These are phyloP conservation scores for Leucocoprinus birnbaumii DNA, from an alignment of 768 basidiomycete species.

Conservation along the genomic window DNA sequence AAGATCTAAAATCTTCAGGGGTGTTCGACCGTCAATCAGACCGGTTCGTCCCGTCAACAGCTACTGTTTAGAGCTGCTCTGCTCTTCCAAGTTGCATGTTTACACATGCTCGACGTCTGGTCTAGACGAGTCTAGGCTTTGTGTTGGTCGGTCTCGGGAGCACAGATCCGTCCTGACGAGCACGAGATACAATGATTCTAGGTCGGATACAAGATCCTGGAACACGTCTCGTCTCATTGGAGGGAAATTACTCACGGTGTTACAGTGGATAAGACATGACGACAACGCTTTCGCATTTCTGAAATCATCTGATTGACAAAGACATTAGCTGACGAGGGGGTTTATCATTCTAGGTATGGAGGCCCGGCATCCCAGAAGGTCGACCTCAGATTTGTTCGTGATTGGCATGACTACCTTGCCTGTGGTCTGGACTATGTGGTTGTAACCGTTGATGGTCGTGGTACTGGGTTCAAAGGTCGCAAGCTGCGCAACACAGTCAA, in stretches of 20 bases:
- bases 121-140: constrained; percentile 5
- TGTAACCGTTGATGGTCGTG: constrained; percentile 88
- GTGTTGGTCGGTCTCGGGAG: not conserved
- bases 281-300: no score
- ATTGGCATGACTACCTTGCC: constrained; percentile 88
- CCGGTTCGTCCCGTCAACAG: not conserved
- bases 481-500: constrained; percentile 84
- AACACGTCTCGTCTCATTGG: no score
- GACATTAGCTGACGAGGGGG: not conserved
- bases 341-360: constrained; percentile 60
- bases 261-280: no score
- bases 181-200: no score
- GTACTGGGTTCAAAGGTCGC: constrained; percentile 90
- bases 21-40: not conserved
- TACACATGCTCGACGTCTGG: not conserved
- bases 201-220: no score
- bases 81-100: not conserved
- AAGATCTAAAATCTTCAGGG: no score
- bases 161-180: no score
- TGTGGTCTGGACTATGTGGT: constrained; percentile 81
- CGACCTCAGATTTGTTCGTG: constrained; percentile 58
- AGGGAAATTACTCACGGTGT: no score
- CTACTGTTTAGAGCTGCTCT: not conserved
- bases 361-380: constrained; percentile 87
- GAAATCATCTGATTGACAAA: not conserved